Conservation (phyloP, 345 rosid species). For the Eucalyptus albens region DNA sequence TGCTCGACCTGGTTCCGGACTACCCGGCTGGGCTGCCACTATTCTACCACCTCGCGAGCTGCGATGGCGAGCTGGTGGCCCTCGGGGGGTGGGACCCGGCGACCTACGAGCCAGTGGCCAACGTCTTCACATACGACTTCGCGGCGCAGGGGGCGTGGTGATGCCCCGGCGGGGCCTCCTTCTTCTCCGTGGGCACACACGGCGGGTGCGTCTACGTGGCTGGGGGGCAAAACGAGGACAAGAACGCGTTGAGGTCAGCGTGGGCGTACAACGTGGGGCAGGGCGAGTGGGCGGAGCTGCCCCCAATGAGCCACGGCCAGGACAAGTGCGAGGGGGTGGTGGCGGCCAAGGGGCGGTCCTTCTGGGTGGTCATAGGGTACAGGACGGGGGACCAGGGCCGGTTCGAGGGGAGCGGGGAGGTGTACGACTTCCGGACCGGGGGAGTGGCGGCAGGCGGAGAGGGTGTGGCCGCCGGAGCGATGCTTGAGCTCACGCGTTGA, state of each 20-base stretch:
- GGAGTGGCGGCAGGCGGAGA: conserved; percentile 18
- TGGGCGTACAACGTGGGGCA: conserved; percentile 20
- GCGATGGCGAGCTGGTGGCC: conserved; percentile 13
- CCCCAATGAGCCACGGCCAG: conserved; percentile 20
- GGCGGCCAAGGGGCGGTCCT: conserved; percentile 12
- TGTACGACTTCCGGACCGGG: not conserved
- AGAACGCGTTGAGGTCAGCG: conserved; percentile 21
- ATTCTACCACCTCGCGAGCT: conserved; percentile 21
- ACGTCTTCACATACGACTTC: conserved; percentile 29
- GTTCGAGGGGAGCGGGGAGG: conserved; percentile 22
- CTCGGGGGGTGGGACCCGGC: conserved; percentile 39
- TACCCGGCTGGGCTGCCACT: conserved; percentile 25
- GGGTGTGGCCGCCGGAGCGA: conserved; percentile 6
- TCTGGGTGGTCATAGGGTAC: conserved; percentile 35
- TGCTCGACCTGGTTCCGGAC: conserved; percentile 11
- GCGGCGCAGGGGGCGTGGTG: conserved; percentile 2
- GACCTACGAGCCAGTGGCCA: conserved; percentile 12
- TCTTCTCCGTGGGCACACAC: conserved; percentile 20
- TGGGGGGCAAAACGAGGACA: conserved; percentile 32
- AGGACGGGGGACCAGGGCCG: conserved; percentile 15
- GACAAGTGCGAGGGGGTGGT: conserved; percentile 33
- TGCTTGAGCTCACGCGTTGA: conserved; percentile 9
- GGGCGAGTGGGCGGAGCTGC: conserved; percentile 26
- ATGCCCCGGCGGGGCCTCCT: conserved; percentile 15
- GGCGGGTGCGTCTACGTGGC: conserved; percentile 12